phyloP scores from a whole-genome alignment of 1,284 basidiomycete genomes.

The Leccinum pachyderme region DNA sequence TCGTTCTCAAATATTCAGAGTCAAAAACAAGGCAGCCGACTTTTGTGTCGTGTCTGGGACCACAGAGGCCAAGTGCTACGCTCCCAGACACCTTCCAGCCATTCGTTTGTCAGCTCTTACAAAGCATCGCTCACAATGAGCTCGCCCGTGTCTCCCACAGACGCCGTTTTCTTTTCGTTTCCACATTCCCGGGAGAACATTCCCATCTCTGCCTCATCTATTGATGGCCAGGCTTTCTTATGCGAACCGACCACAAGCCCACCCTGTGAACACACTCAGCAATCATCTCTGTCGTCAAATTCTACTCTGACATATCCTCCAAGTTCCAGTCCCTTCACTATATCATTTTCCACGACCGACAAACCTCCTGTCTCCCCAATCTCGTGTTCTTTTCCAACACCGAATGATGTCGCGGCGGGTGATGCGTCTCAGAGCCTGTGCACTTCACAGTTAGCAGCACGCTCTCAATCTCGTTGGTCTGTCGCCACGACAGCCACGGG shows the following conservation, averaged over 20 bases:
- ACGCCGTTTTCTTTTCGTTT: constrained; percentile 15
- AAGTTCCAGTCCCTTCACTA: background rate
- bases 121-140: constrained; percentile 29
- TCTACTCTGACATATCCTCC: constrained; percentile 9
- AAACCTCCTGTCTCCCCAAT: constrained; percentile 6
- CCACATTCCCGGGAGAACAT: constrained; percentile 25
- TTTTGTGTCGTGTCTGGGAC: constrained; percentile 15
- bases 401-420: background rate
- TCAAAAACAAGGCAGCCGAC: constrained; percentile 21
- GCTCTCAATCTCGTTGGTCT: constrained; percentile 32
- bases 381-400: background rate
- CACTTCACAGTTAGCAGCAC: constrained; percentile 3
- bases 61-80: constrained; percentile 29
- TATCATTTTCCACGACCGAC: background rate
- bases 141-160: constrained; percentile 22
- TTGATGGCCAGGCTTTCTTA: constrained; percentile 8
- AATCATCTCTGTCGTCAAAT: background rate
- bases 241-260: background rate
- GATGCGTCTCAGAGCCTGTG: constrained; percentile 6
- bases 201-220: constrained; percentile 25
- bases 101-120: constrained; percentile 27
- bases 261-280: background rate
- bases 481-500: constrained; percentile 29
- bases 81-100: constrained; percentile 30
- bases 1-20: background rate